A percentile compares a stretch with the other conserved stretches of the same genome.
Conservation (phyloP, 208 protist genomes). For the Leishmania lainsoni region DNA sequence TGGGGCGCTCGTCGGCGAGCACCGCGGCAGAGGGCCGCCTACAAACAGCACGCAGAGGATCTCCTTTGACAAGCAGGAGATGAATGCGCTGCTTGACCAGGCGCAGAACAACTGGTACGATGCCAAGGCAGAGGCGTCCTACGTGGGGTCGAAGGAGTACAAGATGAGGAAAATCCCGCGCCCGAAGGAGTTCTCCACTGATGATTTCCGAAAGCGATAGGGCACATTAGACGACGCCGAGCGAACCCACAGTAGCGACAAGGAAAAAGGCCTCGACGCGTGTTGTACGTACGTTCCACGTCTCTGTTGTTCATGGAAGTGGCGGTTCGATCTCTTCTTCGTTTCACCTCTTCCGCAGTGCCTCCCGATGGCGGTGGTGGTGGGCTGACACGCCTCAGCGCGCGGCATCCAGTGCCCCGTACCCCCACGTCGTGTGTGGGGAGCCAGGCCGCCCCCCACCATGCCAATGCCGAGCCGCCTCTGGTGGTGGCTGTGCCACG, state of each 20-base stretch:
- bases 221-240: background rate
- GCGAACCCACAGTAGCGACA: background rate
- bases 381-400: background rate
- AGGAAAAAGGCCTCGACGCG: background rate
- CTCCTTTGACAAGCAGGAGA: constrained; percentile 65
- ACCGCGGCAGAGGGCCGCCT: constrained; percentile 68
- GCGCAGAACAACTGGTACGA: constrained; percentile 88
- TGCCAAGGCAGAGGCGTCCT: constrained; percentile 72
- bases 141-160: constrained; percentile 89
- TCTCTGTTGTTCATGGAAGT: background rate
- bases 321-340: too few relatives aligned
- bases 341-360: background rate
- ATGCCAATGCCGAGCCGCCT: background rate
- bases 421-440: background rate
- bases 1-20: constrained; percentile 85
- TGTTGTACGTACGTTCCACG: background rate
- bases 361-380: background rate
- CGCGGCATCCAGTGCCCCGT: background rate
- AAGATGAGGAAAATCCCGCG: constrained; percentile 84
- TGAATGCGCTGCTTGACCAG: constrained; percentile 62
- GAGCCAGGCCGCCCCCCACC: too few relatives aligned
- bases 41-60: constrained; percentile 70
- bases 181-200: constrained; percentile 80
- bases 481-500: too few relatives aligned
- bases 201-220: constrained; percentile 81